phyloP scores from a whole-genome alignment of 2,329 filamentous ascomycete species.

The Alternaria dauci region DNA sequence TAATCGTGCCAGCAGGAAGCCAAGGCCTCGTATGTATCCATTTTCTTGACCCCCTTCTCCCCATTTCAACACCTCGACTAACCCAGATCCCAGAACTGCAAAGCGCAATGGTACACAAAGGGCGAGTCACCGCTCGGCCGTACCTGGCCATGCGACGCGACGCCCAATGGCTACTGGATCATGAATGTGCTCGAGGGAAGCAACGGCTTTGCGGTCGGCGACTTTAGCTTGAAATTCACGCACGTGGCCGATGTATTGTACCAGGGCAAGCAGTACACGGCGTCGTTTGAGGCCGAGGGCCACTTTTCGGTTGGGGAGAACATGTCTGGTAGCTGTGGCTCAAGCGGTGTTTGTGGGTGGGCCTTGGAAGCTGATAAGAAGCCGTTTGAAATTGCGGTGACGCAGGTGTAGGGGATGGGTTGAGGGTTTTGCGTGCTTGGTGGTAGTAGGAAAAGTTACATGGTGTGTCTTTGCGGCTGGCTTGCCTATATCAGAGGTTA shows the following conservation, averaged over 20 bases:
- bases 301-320: constrained; percentile 27
- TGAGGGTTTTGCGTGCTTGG: not conserved
- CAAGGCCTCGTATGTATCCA: constrained; percentile 19
- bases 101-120: constrained; percentile 31
- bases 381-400: constrained; percentile 5
- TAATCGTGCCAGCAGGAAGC: constrained; percentile 28
- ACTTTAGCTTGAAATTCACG: constrained; percentile 39
- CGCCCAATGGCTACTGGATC: constrained; percentile 33
- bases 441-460: not conserved
- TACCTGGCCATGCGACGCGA: constrained; percentile 35
- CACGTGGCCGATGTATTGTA: constrained; percentile 26
- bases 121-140: constrained; percentile 29
- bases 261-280: constrained; percentile 22
- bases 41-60: not conserved
- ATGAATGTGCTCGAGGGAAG: constrained; percentile 29
- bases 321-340: constrained; percentile 27
- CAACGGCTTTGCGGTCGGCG: constrained; percentile 11
- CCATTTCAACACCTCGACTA: not conserved
- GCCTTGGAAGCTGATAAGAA: constrained; percentile 2
- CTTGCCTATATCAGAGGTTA: not conserved
- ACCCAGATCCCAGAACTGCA: constrained; percentile 28
- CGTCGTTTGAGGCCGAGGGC: constrained; percentile 23
- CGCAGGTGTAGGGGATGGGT: not conserved
- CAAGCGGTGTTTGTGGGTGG: constrained; percentile 32
- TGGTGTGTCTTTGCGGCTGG: not conserved